Conservation (phyloP, 148 eudicot genomes). For the Rhododendron molle region DNA sequence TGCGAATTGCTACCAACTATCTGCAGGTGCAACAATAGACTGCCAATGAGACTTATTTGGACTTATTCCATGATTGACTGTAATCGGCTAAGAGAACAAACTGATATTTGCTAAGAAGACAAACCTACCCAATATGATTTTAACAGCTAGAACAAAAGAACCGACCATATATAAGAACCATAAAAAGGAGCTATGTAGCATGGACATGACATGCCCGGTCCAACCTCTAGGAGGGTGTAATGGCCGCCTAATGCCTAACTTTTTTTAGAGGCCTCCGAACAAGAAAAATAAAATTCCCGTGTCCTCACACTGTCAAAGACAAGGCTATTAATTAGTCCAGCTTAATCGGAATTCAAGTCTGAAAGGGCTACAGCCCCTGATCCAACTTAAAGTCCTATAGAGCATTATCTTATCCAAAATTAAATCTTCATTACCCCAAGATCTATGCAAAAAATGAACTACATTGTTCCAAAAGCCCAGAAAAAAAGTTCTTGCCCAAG, state of each 20-base stretch:
- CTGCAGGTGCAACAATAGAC: conserved; percentile 27
- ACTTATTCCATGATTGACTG: not conserved
- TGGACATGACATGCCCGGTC: not conserved
- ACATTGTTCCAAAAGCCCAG: not conserved
- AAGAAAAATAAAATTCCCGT: too few species aligned
- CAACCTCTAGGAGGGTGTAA: too few species aligned
- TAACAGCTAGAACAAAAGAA: not conserved
- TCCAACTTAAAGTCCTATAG: too few species aligned
- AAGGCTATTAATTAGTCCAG: too few species aligned
- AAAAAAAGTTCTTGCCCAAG: too few species aligned
- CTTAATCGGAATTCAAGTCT: too few species aligned
- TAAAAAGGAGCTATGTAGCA: not conserved
- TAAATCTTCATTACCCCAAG: not conserved
- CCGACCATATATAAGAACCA: not conserved
- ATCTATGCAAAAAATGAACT: not conserved
- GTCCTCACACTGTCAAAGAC: too few species aligned
- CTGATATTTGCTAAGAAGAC: not conserved
- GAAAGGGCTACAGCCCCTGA: too few species aligned
- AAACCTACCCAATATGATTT: not conserved
- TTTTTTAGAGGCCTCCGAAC: too few species aligned
- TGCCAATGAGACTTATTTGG: not conserved
- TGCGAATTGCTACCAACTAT: conserved; percentile 64
- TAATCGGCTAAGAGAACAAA: not conserved
- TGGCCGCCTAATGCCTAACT: too few species aligned
- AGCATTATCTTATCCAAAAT: not conserved